Base-by-base conservation (phyloP, 495 filamentous ascomycete species). In the Pyrenopolyporus hunteri region DNA sequence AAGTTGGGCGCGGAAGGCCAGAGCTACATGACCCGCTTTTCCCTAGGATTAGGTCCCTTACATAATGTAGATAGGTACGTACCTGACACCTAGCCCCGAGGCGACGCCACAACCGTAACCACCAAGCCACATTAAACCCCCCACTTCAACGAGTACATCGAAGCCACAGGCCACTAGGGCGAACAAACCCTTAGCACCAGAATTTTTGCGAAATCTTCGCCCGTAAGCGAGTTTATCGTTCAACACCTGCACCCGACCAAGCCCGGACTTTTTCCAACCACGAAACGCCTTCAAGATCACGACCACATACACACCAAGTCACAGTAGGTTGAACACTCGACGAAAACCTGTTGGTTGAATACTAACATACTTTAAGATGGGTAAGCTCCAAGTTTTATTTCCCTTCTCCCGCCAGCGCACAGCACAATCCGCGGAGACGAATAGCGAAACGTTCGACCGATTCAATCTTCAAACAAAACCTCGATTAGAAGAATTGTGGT, bases 311-410 rank as follows among this genome's bases (percentile, higher is more conserved):
- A 69, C 47, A 64, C 19, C 66, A 71, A 69, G 61, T 74, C 75
- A 80, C 63, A 75, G 78, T 80, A 75, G 68, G 78, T 65, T 54
- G 14, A 53, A 23, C 55, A 40, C 16, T 32, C 43, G 44, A 28
- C 23, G 33, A 33, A 40, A 14, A 20, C 29, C 52, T 17, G 36
- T 31, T 58, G 8, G 55, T 33, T 56, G 26, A 45, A 39, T 66
- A 28, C 71, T 73, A 57, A 78, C 62, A 57, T 58, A 26, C 3
- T 59, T 50, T n/a, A 49, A 80, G 78, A 80, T 80, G 78, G 78
- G 78, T 80, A 80, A 80, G 78, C 75, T 56, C 23, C 20, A 57
- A 53, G 54, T 69, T 46, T 44, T 59, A 59, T 71, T 66, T 29
- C 35, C 54, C 26, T 9, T 19, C 48, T 11, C 19, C 16, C 42